Evolutionary conservation across 106 monocot species (phyloP), one percentile per base, ranked within the genome.

Genomic region (Platanthera zijinensis): DNA sequence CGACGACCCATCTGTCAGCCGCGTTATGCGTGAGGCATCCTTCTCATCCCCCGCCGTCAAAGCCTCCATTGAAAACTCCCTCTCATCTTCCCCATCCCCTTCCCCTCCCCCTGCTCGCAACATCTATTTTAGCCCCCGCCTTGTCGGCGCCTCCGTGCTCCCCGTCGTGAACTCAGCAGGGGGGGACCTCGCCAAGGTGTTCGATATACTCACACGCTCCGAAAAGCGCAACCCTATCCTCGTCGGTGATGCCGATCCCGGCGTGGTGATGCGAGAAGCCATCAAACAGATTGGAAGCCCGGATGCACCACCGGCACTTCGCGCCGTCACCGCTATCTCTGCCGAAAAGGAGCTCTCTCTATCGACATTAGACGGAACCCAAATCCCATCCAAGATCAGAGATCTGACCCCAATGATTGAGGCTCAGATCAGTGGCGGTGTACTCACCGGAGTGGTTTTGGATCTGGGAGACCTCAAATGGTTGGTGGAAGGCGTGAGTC

Each of bases 391-490:
- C 14, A 91, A 81, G 71, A 75, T 92, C 47, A 78, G 68, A 8
- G 83, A 88, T 51, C 75, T 90, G 48, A 51, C 72, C 10, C 13
- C 48, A 63, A n/a, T 74, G 50, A 75, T 96, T 21, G 84, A 83
- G 59, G 51, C 73, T 28, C 69, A 66, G 21, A 76, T 28, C 32
- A 66, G 48, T 4, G 63, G 69, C 11, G 95, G 84, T 2, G 86
- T 84, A 25, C 72, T 92, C 5, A 49, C 71, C 15, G 95, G 86
- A 2, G 84, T 86, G 18, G 68, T 96, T 13, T 46, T 96, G 11
- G 84, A 96, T 84, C 80, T 93, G 4, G 93, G 96, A 3, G 89
- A 96, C 67, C 82, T 96, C 51, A 90, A 89, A 75, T 96, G 96
- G 96, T 63, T 96, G 21, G 92, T 96, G 51, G 88, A 88, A 54